phyloP scores from a whole-genome alignment of 495 filamentous ascomycete genomes.

The Aspergillus ellipticus region DNA sequence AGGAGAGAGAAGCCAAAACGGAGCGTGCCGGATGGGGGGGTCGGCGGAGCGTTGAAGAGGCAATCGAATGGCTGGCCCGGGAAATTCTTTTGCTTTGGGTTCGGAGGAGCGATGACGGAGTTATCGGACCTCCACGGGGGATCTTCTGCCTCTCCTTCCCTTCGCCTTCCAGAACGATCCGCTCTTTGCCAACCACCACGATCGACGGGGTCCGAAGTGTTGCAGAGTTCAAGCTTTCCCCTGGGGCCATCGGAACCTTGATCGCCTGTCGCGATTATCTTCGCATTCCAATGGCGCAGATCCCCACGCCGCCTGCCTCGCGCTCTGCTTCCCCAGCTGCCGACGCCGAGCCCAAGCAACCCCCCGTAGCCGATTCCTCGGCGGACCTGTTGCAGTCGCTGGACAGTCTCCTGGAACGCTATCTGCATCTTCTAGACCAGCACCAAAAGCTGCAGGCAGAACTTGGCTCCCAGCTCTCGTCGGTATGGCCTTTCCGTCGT shows the following conservation, averaged over 20 bases:
- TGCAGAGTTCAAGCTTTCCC: not conserved
- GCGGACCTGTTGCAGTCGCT: slow-evolving; percentile 39
- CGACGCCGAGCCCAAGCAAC: slow-evolving; percentile 20
- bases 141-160: slow-evolving; percentile 13
- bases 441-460: slow-evolving; percentile 60
- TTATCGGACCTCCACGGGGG: slow-evolving; percentile 29
- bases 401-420: slow-evolving; percentile 64
- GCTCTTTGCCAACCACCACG: slow-evolving; percentile 4
- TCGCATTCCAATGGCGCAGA: slow-evolving; percentile 26
- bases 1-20: not conserved
- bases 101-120: slow-evolving; percentile 40
- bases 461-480: slow-evolving; percentile 53
- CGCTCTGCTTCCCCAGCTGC: slow-evolving; percentile 29
- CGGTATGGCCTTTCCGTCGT: slow-evolving; percentile 34
- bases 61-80: slow-evolving; percentile 16
- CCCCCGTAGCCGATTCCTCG: slow-evolving; percentile 15
- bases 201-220: too few species aligned
- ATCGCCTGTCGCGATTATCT: not conserved
- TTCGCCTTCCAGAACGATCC: not conserved
- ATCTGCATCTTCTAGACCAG: slow-evolving; percentile 65
- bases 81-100: slow-evolving; percentile 38
- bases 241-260: not conserved
- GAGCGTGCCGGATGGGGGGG: not conserved
- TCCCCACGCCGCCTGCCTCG: slow-evolving; percentile 38
- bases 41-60: not conserved